Percentiles rank a stretch among this genome's conserved stretches.
Conservation (phyloP, 2,329 filamentous ascomycete species). For the Diaporthe aspalathi region DNA sequence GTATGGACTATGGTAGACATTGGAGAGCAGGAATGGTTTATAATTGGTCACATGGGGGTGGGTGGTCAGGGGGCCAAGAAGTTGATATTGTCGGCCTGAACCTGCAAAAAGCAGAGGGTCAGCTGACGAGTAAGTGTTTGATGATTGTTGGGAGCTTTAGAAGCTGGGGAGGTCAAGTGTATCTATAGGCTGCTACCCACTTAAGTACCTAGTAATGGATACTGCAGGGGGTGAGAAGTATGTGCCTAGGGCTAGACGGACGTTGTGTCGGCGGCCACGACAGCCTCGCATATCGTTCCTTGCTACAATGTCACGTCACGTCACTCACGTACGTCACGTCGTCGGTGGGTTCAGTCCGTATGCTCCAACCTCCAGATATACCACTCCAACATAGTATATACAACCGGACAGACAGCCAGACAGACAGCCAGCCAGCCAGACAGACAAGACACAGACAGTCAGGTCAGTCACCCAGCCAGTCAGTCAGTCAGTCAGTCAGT, state of each 20-base stretch:
- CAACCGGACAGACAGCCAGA: too few relatives aligned
- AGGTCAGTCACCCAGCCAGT: too few relatives aligned
- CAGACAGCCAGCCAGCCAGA: too few relatives aligned
- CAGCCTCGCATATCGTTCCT: background rate
- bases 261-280: background rate
- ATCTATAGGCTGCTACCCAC: too few relatives aligned
- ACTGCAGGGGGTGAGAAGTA: background rate
- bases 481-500: too few relatives aligned
- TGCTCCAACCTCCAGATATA: background rate
- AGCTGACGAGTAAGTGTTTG: constrained; percentile 15
- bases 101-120: constrained; percentile 21
- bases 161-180: background rate
- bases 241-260: background rate
- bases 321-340: background rate
- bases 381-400: background rate
- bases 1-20: background rate
- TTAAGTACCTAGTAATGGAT: background rate
- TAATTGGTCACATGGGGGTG: background rate
- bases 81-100: constrained; percentile 1
- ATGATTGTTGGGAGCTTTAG: constrained; percentile 8
- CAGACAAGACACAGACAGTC: too few relatives aligned
- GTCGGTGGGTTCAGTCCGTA: background rate
- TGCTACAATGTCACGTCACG: background rate
- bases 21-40: background rate
- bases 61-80: constrained; percentile 5